Percentiles rank a stretch among this genome's conserved stretches.
phyloP scores from a whole-genome alignment of 257 asterid species.

The Solanum dulcamara region DNA sequence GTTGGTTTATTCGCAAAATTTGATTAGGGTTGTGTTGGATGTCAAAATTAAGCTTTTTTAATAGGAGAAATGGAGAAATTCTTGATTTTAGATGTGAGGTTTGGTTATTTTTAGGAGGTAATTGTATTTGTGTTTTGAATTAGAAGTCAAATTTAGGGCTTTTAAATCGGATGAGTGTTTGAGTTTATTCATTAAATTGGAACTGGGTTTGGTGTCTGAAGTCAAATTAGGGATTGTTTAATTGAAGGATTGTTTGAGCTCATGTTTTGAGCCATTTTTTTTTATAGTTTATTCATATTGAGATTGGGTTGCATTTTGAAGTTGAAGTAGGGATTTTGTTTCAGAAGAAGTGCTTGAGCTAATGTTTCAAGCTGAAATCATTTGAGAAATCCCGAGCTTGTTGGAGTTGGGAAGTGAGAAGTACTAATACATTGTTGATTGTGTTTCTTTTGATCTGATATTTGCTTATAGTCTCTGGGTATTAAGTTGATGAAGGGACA shows the following conservation, averaged over 20 bases:
- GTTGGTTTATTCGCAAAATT: not conserved
- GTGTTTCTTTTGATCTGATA: not conserved
- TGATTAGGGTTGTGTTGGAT: not conserved
- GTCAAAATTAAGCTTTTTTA: not conserved
- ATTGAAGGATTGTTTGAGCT: not conserved
- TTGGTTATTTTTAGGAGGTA: not conserved
- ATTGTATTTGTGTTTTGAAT: not conserved
- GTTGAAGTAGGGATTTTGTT: not conserved
- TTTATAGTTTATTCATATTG: not conserved
- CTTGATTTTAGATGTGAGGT: not conserved
- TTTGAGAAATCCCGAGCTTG: not conserved
- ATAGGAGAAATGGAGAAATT: not conserved
- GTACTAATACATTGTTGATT: not conserved
- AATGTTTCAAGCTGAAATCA: not conserved
- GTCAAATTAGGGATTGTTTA: not conserved
- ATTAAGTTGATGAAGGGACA: not conserved
- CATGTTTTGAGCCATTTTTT: not conserved
- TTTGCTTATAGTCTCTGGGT: not conserved
- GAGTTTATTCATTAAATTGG: not conserved
- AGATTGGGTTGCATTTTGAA: not conserved
- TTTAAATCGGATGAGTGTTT: not conserved
- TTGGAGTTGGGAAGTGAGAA: not conserved
- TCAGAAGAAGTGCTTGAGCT: not conserved
- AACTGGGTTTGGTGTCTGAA: not conserved
- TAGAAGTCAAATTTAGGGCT: not conserved